Percentiles rank a stretch among this genome's conserved stretches.
These are phyloP conservation scores for Hemerocallis citrina DNA, from an alignment of 106 monocot species.

Conservation along the genomic window DNA sequence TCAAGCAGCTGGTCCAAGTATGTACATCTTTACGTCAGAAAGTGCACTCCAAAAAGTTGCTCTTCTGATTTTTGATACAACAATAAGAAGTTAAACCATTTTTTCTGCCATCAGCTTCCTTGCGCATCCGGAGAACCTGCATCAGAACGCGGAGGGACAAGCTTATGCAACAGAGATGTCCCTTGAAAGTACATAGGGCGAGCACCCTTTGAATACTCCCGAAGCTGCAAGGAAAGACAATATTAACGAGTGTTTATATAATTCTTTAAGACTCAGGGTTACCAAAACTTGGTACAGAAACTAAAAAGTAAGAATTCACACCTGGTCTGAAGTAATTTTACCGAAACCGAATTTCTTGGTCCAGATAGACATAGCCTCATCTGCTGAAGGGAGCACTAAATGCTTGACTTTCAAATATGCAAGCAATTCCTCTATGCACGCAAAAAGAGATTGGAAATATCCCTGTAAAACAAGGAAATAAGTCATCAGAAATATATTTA, in stretches of 20 bases:
- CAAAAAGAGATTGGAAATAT: slow-evolving; percentile 82
- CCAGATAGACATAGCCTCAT: slow-evolving; percentile 96
- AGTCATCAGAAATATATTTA: neutral
- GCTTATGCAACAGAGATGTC: slow-evolving; percentile 49
- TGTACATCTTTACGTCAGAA: neutral
- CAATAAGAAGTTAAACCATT: neutral
- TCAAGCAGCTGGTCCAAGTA: neutral
- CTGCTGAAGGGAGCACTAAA: slow-evolving; percentile 86
- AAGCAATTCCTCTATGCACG: slow-evolving; percentile 72
- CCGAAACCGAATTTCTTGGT: slow-evolving; percentile 81
- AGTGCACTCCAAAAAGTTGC: neutral
- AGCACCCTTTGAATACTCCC: slow-evolving; percentile 30
- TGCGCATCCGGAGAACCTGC: neutral
- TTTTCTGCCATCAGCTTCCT: neutral
- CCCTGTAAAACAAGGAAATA: slow-evolving; percentile 35
- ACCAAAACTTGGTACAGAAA: neutral
- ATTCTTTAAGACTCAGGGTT: too few relatives aligned
- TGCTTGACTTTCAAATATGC: slow-evolving; percentile 64
- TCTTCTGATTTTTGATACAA: neutral
- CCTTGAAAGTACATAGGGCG: slow-evolving; percentile 50
- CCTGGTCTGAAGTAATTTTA: slow-evolving; percentile 61
- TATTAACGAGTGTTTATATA: too few relatives aligned
- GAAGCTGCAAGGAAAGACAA: slow-evolving; percentile 22
- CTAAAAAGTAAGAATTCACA: slow-evolving; percentile 15
- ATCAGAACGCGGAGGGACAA: slow-evolving; percentile 1